These are phyloP conservation scores for Ceriops zippeliana DNA, from an alignment of 345 rosid species.

Conservation along the genomic window DNA sequence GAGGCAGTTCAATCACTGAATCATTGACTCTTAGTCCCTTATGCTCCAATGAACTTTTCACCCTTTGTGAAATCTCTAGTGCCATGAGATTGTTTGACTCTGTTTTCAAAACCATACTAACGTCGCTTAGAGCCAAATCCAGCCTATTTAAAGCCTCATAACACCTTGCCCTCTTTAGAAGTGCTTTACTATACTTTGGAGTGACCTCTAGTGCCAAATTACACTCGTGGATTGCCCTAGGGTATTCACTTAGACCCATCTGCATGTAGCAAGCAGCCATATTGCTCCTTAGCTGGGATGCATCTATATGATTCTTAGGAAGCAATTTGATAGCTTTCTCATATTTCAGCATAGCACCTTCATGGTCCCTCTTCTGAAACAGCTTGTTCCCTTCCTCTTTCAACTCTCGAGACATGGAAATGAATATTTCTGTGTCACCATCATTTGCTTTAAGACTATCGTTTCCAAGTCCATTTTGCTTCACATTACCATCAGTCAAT, in stretches of 20 bases:
- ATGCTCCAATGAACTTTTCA: slow-evolving; percentile 47
- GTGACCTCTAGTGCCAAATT: slow-evolving; percentile 69
- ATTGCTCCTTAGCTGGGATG: slow-evolving; percentile 62
- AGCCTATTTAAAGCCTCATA: slow-evolving; percentile 80
- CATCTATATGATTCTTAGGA: slow-evolving; percentile 59
- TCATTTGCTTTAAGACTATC: slow-evolving; percentile 37
- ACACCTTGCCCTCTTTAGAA: slow-evolving; percentile 85
- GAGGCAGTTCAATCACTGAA: slow-evolving; percentile 64
- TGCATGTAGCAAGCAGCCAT: slow-evolving; percentile 95
- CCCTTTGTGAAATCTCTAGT: slow-evolving; percentile 61
- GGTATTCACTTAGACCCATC: slow-evolving; percentile 67
- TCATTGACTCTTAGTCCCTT: slow-evolving; percentile 61
- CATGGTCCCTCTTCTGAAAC: slow-evolving; percentile 73
- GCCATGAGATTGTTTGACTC: slow-evolving; percentile 81
- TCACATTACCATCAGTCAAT: slow-evolving; percentile 36
- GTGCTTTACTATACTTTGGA: slow-evolving; percentile 66
- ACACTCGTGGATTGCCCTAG: slow-evolving; percentile 69
- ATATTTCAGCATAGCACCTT: slow-evolving; percentile 66
- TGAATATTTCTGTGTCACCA: slow-evolving; percentile 48
- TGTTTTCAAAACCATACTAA: slow-evolving; percentile 49
- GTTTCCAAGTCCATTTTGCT: slow-evolving; percentile 24
- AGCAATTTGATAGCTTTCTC: slow-evolving; percentile 79
- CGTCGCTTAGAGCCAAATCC: slow-evolving; percentile 74
- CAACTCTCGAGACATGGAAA: slow-evolving; percentile 59
- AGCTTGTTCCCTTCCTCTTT: slow-evolving; percentile 81